These are phyloP conservation scores for Westerdykella sp. DNA, from an alignment of 2,329 filamentous ascomycete species.

Conservation along the genomic window DNA sequence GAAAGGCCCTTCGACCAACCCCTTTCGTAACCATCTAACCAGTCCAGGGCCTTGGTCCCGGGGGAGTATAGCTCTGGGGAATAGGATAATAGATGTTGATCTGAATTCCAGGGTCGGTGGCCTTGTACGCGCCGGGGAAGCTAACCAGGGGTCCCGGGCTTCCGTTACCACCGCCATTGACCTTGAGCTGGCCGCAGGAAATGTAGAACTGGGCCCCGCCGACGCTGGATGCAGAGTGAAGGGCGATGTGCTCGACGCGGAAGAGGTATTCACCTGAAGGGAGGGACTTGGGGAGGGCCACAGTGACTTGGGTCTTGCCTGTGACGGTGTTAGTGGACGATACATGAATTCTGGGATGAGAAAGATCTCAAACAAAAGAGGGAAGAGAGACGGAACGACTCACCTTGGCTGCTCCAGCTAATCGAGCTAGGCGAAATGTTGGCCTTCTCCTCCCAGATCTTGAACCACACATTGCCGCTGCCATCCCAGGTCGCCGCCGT, in stretches of 20 bases:
- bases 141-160: conserved; percentile 34
- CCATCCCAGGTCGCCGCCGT: conserved; percentile 30
- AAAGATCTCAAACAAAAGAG: not conserved
- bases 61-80: conserved; percentile 9
- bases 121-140: conserved; percentile 38
- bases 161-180: conserved; percentile 36
- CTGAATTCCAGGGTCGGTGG: conserved; percentile 19
- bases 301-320: conserved; percentile 18
- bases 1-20: not conserved
- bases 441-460: conserved; percentile 19
- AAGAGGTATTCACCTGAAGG: conserved; percentile 43
- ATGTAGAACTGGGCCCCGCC: conserved; percentile 43
- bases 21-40: conserved; percentile 2
- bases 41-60: conserved; percentile 8
- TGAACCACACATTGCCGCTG: conserved; percentile 33
- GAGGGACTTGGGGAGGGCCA: conserved; percentile 36
- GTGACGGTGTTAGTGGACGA: not conserved
- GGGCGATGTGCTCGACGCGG: conserved; percentile 43
- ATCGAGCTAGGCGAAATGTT: conserved; percentile 4
- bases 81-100: conserved; percentile 29
- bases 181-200: conserved; percentile 42
- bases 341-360: too few relatives aligned
- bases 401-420: conserved; percentile 1
- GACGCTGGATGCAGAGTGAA: conserved; percentile 34
- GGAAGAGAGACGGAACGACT: not conserved